Conservation (phyloP, 2,329 filamentous ascomycete genomes). For the Beauveria rudraprayagi region DNA sequence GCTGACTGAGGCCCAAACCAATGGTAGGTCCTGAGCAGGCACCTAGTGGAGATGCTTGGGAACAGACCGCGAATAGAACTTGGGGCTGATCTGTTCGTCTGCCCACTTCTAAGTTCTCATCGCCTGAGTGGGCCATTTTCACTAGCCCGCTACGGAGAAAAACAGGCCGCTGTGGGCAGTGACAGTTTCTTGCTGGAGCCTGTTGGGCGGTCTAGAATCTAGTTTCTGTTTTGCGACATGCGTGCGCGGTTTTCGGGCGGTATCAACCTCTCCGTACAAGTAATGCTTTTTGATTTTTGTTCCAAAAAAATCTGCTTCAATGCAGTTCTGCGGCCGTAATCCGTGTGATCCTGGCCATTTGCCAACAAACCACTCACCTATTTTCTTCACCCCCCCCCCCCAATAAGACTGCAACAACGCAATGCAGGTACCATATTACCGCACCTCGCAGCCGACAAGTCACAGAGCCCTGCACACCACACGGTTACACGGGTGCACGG, state of each 20-base stretch:
- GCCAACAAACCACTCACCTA: too few relatives aligned
- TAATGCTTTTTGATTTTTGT: not conserved
- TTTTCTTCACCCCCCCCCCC: not conserved
- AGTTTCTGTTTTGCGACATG: not conserved
- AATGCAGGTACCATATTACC: not conserved
- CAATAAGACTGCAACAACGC: not conserved
- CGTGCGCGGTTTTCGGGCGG: not conserved
- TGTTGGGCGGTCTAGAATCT: not conserved
- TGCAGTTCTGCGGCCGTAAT: not conserved
- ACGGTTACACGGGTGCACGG: too few relatives aligned
- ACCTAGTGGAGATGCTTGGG: too few relatives aligned
- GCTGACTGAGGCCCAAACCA: too few relatives aligned
- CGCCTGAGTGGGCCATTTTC: not conserved
- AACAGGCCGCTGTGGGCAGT: not conserved
- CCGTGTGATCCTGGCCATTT: too few relatives aligned
- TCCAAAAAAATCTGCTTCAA: not conserved
- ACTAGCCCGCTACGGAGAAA: not conserved
- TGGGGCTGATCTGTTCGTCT: not conserved
- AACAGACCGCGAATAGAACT: not conserved
- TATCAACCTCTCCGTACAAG: not conserved
- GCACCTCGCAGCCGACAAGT: not conserved
- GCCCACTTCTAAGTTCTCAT: not conserved
- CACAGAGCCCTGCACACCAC: not conserved
- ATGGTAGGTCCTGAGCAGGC: too few relatives aligned
- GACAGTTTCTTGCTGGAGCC: not conserved